A percentile compares a stretch with the other conserved stretches of the same genome.
Conservation (phyloP, 2,329 filamentous ascomycete species). For the Monilinia fructigena region DNA sequence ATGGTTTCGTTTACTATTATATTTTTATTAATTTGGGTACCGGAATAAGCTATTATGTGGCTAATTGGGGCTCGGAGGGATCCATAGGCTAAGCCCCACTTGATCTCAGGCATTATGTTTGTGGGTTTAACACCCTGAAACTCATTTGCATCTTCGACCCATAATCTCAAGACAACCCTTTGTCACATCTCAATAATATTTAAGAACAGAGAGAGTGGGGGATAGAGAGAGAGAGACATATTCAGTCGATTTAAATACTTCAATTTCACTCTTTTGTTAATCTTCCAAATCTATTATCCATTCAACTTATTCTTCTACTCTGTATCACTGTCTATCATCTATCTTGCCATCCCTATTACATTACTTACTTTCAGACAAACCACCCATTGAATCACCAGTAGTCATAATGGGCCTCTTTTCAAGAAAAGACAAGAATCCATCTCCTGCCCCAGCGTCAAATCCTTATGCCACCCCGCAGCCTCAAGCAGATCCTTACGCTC, state of each 20-base stretch:
- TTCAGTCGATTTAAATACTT: neutral
- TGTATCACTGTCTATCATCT: neutral
- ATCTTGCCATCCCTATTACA: neutral
- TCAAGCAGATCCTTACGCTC: constrained; percentile 54
- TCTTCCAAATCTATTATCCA: neutral
- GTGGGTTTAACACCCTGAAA: constrained; percentile 11
- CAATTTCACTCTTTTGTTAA: neutral
- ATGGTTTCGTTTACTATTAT: too few relatives aligned
- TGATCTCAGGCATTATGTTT: constrained; percentile 10
- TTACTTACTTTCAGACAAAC: neutral
- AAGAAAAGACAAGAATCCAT: constrained; percentile 48
- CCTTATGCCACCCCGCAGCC: constrained; percentile 39
- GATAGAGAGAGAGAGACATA: neutral
- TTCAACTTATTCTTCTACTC: neutral
- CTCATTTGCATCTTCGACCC: constrained; percentile 19
- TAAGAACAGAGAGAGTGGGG: neutral
- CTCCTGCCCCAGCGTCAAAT: constrained; percentile 43
- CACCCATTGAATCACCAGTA: neutral
- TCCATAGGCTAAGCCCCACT: constrained; percentile 14
- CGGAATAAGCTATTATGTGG: neutral
- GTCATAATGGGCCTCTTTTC: constrained; percentile 46
- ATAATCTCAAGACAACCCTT: constrained; percentile 20
- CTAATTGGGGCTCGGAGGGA: constrained; percentile 8
- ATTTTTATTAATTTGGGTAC: too few relatives aligned
- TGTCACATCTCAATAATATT: constrained; percentile 2